Conservation (phyloP, 352 stramenopile species). For the Pythium sukuiense region DNA sequence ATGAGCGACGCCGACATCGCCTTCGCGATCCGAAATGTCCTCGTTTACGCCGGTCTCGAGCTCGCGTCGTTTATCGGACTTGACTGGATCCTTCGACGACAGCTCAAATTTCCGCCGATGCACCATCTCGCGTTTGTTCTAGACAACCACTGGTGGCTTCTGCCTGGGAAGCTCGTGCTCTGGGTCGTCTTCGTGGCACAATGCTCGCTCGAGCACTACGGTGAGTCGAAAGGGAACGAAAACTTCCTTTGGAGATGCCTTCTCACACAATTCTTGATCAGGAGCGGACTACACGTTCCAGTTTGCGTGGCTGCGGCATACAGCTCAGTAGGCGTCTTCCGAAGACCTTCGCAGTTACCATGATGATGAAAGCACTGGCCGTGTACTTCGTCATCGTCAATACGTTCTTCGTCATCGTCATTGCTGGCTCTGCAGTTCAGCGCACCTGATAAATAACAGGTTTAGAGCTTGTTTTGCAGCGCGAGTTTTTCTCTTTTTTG, state of each 20-base stretch:
- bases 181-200: slow-evolving; percentile 46
- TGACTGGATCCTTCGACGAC: slow-evolving; percentile 16
- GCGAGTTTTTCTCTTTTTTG: no score
- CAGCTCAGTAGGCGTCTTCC: no score
- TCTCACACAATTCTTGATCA: neutral
- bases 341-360: no score
- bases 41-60: slow-evolving; percentile 39
- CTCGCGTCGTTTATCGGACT: slow-evolving; percentile 38
- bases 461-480: no score
- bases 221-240: slow-evolving; percentile 9
- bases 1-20: slow-evolving; percentile 24
- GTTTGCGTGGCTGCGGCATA: neutral
- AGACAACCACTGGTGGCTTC: slow-evolving; percentile 30
- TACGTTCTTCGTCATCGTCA: no score
- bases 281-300: neutral
- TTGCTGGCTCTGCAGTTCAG: no score
- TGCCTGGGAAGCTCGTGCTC: slow-evolving; percentile 41
- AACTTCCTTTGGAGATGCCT: no score
- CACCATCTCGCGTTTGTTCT: slow-evolving; percentile 42
- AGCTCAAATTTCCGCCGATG: slow-evolving; percentile 28
- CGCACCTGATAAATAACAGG: no score
- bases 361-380: no score
- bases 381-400: no score
- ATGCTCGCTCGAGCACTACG: slow-evolving; percentile 31
- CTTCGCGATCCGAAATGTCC: slow-evolving; percentile 28